Base-by-base conservation (phyloP, 176 grass and related monocot species). In the Dendrocalamus sinicus region DNA sequence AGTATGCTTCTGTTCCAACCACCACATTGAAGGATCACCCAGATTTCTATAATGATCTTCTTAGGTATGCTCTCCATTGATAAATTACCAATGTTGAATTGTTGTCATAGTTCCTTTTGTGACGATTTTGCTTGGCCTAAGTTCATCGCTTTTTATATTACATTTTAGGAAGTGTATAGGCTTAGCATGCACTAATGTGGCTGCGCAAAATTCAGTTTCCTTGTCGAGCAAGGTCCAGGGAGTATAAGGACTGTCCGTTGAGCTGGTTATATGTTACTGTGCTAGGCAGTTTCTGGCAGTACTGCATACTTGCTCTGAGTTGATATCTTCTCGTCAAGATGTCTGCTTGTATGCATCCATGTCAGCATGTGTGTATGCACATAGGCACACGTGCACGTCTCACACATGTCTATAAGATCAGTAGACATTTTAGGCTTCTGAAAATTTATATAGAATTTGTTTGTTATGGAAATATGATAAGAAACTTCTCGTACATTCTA, bases 11-110 rank as follows among this genome's bases (percentile, higher is more conserved):
- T 45, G 71, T 96, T 88, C 92, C 96, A 76, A 81, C 70, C 37
- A 41, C 82, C 22, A 86, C 88, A 74, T 41, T 99, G 85, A 88
- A 89, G 84, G 88, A 99, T 67, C 70, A 84, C 62, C 88, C 92
- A 70, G 92, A 96, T 90, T 99, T 99, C 87, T 92, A 88, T 83
- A 87, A 90, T 76, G 96, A 99, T 89, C 90, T 99, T 83, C 86
- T 99, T 64, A 96, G 93, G 96, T 99, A 89, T 48, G 35, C 30
- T 70, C 79, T 67, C 28, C 0, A 22, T 90, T 2, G 66, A 43
- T 87, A 32, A 23, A 88, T 50, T 30, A 57, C 17, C 60, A 48
- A 32, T 59, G 14, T 19, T 46, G 26, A 61, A 9, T 30, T 43
- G 7, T 86, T 48, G 9, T 45, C 12, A 24, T 53, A 57, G 4